phyloP scores from a whole-genome alignment of 2,329 filamentous ascomycete species.

The Stagonosporopsis cucurbitacearum region DNA sequence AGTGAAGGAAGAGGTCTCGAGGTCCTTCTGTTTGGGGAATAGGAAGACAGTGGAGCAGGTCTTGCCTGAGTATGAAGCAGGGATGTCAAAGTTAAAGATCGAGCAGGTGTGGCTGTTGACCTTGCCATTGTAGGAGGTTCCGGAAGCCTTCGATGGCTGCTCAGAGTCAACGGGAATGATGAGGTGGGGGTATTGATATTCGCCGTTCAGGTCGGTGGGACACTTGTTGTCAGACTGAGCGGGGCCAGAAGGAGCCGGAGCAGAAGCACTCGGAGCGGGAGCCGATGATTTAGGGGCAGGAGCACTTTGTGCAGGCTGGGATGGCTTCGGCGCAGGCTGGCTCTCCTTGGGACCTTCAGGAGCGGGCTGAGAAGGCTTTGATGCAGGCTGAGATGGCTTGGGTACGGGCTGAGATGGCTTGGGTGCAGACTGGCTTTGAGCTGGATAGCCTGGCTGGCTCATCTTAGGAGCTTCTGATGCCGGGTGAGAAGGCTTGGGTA shows the following conservation, averaged over 20 bases:
- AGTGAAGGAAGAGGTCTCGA: slow-evolving; percentile 66
- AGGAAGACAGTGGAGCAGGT: slow-evolving; percentile 70
- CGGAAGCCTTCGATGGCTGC: slow-evolving; percentile 59
- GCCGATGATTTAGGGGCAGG: slow-evolving; percentile 3
- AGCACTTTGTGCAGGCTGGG: not conserved
- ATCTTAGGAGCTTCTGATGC: not conserved
- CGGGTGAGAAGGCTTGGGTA: not conserved
- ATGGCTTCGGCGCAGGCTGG: not conserved
- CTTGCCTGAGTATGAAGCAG: slow-evolving; percentile 59
- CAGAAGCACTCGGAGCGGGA: slow-evolving; percentile 7
- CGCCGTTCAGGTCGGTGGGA: slow-evolving; percentile 34
- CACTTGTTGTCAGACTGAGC: slow-evolving; percentile 20
- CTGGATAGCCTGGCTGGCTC: not conserved
- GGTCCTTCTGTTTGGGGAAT: slow-evolving; percentile 63
- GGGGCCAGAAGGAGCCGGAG: slow-evolving; percentile 5
- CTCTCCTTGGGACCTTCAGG: not conserved
- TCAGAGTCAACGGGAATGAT: slow-evolving; percentile 66
- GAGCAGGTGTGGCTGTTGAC: slow-evolving; percentile 54
- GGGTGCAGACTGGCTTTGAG: not conserved
- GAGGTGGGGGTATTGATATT: slow-evolving; percentile 62
- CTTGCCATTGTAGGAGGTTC: slow-evolving; percentile 63
- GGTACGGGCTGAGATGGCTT: not conserved
- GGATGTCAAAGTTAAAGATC: slow-evolving; percentile 75
- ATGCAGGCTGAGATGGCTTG: not conserved
- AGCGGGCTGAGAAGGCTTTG: slow-evolving; percentile 2